A percentile compares a stretch with the other conserved stretches of the same genome.
These are phyloP conservation scores for Metschnikowia vanudenii DNA, from an alignment of 805 yeast genomes.

Conservation along the genomic window DNA sequence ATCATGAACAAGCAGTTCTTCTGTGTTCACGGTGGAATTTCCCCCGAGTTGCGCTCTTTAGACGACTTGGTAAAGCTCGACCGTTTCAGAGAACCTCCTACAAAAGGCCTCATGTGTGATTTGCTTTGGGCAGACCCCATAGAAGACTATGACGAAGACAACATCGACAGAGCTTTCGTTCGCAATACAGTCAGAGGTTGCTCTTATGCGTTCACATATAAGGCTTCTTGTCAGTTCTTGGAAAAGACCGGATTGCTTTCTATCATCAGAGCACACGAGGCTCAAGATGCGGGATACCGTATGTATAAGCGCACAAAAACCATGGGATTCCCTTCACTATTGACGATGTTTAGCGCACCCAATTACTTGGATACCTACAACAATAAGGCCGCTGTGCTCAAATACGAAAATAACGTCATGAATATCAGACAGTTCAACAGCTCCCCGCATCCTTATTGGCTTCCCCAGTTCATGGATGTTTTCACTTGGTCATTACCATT, in stretches of 20 bases:
- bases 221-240: conserved; percentile 76
- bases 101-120: conserved; percentile 92
- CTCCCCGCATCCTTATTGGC: conserved; percentile 94
- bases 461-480: conserved; percentile 96
- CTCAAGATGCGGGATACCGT: conserved; percentile 95
- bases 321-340: conserved; percentile 84
- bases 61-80: conserved; percentile 68
- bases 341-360: conserved; percentile 94
- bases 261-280: conserved; percentile 95
- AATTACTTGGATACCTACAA: conserved; percentile 89
- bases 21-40: conserved; percentile 95
- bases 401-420: conserved; percentile 89
- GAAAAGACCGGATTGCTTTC: conserved; percentile 75
- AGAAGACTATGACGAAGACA: conserved; percentile 73
- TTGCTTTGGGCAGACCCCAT: conserved; percentile 94
- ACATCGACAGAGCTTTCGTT: conserved; percentile 47
- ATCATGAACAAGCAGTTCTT: conserved; percentile 90
- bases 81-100: conserved; percentile 90
- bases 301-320: conserved; percentile 85
- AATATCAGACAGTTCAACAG: conserved; percentile 91
- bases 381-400: conserved; percentile 92
- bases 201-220: conserved; percentile 83
- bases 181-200: conserved; percentile 85
- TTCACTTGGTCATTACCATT: conserved; percentile 97
- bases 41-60: conserved; percentile 74